Evolutionary conservation across 2,329 filamentous ascomycete genomes (phyloP).

Genomic region (Blumeria hordei): DNA sequence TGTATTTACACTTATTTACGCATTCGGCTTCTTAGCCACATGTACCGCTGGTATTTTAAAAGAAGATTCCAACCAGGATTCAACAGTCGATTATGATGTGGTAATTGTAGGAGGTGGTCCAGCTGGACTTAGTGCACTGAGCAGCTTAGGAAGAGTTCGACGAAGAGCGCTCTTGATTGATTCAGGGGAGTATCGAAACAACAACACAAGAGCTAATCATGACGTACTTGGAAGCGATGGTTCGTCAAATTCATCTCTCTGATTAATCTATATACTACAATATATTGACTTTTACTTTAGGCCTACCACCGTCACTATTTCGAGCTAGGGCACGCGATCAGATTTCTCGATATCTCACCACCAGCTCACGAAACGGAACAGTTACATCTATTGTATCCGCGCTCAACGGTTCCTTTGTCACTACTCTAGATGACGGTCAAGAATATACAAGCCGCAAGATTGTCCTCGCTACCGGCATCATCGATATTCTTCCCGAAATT

Average conservation of each 20-base stretch:
- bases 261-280: background rate
- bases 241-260: background rate
- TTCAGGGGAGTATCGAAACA: background rate
- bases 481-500: background rate
- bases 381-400: background rate
- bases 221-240: background rate
- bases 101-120: background rate
- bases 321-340: background rate
- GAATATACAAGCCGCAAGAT: conserved; percentile 1
- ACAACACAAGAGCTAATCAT: background rate
- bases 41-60: too few species aligned
- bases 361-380: background rate
- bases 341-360: background rate
- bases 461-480: background rate
- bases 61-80: background rate
- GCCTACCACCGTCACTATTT: background rate
- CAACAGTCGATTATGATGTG: background rate
- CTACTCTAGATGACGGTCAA: background rate
- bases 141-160: background rate
- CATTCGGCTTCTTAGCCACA: too few species aligned
- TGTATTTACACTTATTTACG: too few species aligned
- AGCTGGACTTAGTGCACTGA: background rate
- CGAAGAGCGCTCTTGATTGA: background rate
- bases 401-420: background rate
- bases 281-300: background rate